A percentile compares a stretch with the other conserved stretches of the same genome.
These are phyloP conservation scores for Globisporangium polare DNA, from an alignment of 352 stramenopile genomes.

Conservation along the genomic window DNA sequence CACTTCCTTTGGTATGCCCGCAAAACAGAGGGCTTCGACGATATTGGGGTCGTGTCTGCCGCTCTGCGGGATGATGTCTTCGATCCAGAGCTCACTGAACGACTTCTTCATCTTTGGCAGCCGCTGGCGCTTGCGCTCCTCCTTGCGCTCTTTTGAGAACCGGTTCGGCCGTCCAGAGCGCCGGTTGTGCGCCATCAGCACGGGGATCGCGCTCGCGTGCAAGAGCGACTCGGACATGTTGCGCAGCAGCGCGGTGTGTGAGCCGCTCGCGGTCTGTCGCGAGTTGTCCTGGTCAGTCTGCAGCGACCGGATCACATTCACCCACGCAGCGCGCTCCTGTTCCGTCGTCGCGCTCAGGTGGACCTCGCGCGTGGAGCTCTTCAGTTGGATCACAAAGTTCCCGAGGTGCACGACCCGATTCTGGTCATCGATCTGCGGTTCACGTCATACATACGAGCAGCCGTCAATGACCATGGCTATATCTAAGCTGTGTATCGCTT, in stretches of 20 bases:
- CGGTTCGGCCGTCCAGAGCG: constrained; percentile 19
- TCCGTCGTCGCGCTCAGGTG: constrained; percentile 78
- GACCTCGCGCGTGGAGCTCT: constrained; percentile 37
- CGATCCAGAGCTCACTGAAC: constrained; percentile 72
- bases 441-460: no score
- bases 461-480: not conserved
- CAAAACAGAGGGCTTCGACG: constrained; percentile 73
- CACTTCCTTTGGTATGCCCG: constrained; percentile 79
- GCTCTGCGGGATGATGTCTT: constrained; percentile 47
- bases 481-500: not conserved
- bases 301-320: constrained; percentile 43
- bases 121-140: constrained; percentile 53
- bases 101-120: constrained; percentile 70
- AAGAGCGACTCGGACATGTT: constrained; percentile 40
- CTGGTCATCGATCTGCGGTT: constrained; percentile 67
- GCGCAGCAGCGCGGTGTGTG: constrained; percentile 29
- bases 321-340: constrained; percentile 63
- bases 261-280: constrained; percentile 14
- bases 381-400: constrained; percentile 81
- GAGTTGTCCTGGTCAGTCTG: constrained; percentile 21
- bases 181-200: constrained; percentile 25
- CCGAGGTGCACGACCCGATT: constrained; percentile 66
- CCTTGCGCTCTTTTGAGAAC: constrained; percentile 56
- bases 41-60: constrained; percentile 16
- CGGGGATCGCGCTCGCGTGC: constrained; percentile 14